Base-by-base conservation (phyloP, 129 eudicot species). In the Tanacetum coccineum region DNA sequence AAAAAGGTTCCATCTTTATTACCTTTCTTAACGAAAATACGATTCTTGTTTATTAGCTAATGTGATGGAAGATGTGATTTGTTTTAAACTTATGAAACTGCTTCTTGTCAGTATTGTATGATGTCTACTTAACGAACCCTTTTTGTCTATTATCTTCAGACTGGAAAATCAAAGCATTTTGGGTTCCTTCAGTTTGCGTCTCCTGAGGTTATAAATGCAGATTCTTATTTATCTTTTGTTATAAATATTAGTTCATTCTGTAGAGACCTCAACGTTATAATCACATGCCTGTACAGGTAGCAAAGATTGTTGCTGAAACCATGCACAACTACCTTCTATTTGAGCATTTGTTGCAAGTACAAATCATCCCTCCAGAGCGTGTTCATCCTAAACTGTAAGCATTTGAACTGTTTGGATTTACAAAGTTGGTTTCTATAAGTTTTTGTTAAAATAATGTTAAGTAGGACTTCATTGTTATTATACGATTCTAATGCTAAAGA, bases 271-370 rank as follows among this genome's bases (percentile, higher is more conserved):
- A 67, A 20, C 39, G 40, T 54, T 11, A 55, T 53, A 66, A 12
- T 25, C 50, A 28, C 14, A 12, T 9, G 30, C 60, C 9, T 25
- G 5, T 75, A 59, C 85, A 93, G 98, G 96, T 93, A 49, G 96
- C 96, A 18, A 93, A 93, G 70, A 86, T 93, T 75, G 98, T 93
- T 10, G 89, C 93, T 47, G 96, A 93, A 57, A 79, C 85, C 58
- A 93, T 93, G 96, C 98, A 93, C 74, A 93, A 93, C 64, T 88
- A 93, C 72, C 87, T 93, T 0, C 70, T 93, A 79, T 86, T 71
- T 77, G 98, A 93, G 87, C 95, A 86, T 61, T 79, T 93, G 70
- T 54, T 93, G 81, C 96, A 93, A 93, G 98, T 93, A 55, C 83
- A 78, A 9, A 78, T 86, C 46, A 59, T 88, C 72, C 92, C 96